Evolutionary conservation across 2,329 filamentous ascomycete genomes (phyloP).

Genomic region (Myriosclerotinia duriaeana): DNA sequence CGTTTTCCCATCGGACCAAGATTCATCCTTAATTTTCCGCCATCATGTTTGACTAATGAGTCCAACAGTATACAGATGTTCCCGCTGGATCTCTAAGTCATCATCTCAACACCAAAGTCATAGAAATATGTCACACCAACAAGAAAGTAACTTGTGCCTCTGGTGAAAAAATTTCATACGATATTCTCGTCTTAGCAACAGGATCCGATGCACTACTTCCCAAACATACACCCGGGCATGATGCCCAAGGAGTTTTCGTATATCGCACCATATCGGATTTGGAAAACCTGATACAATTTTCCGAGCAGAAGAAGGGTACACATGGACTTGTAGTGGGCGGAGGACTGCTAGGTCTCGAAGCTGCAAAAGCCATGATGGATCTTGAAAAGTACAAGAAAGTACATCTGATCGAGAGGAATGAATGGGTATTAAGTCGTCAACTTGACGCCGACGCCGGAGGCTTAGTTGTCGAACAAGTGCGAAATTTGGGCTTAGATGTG

Average conservation of each 20-base stretch:
- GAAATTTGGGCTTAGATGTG: constrained; percentile 75
- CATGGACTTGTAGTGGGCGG: constrained; percentile 79
- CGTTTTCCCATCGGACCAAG: constrained; percentile 27
- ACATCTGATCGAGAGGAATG: constrained; percentile 76
- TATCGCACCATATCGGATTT: constrained; percentile 85
- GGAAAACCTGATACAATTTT: constrained; percentile 72
- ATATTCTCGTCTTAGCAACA: constrained; percentile 79
- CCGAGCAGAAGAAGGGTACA: constrained; percentile 63
- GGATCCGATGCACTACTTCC: constrained; percentile 78
- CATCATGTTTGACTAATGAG: background rate
- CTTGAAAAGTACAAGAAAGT: constrained; percentile 72
- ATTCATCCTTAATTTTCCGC: too few species aligned
- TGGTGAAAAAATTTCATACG: constrained; percentile 70
- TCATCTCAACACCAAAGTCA: constrained; percentile 73
- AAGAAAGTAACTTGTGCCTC: constrained; percentile 70
- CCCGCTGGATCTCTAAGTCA: constrained; percentile 67
- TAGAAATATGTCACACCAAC: constrained; percentile 59
- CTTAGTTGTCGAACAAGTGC: constrained; percentile 80
- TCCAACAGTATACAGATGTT: constrained; percentile 34
- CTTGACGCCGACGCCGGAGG: constrained; percentile 77
- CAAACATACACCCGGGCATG: constrained; percentile 68
- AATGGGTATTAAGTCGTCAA: constrained; percentile 80
- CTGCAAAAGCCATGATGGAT: constrained; percentile 89
- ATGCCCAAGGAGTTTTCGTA: constrained; percentile 82
- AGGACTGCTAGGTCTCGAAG: constrained; percentile 81